phyloP scores from a whole-genome alignment of 352 stramenopile species.

The Phytophthora constricta region DNA sequence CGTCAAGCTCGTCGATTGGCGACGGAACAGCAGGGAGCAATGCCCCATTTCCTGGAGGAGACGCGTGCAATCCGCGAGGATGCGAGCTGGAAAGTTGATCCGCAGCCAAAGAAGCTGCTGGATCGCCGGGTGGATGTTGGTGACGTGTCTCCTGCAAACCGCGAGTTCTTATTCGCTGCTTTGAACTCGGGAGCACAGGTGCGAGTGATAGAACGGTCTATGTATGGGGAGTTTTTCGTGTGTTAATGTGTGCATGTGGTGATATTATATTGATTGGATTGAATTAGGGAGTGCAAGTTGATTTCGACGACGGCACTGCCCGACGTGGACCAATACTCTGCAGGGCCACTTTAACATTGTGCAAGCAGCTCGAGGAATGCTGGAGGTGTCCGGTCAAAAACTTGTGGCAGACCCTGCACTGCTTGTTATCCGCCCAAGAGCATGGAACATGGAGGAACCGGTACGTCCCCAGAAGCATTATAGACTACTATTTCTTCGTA shows the following conservation, averaged over 20 bases:
- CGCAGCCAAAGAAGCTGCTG: constrained; percentile 69
- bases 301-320: constrained; percentile 86
- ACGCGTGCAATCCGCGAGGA: constrained; percentile 76
- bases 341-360: constrained; percentile 92
- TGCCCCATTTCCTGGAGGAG: constrained; percentile 85
- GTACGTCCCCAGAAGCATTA: constrained; percentile 28
- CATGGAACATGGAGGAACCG: constrained; percentile 96
- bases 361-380: constrained; percentile 84
- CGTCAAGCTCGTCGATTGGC: constrained; percentile 58
- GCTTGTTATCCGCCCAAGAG: constrained; percentile 92
- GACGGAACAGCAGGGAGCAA: constrained; percentile 69
- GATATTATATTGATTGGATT: neutral
- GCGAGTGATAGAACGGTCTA: constrained; percentile 66
- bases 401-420: constrained; percentile 60
- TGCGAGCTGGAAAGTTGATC: constrained; percentile 60
- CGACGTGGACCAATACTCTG: constrained; percentile 94
- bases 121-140: constrained; percentile 96
- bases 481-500: neutral
- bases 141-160: constrained; percentile 86
- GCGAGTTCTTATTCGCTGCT: constrained; percentile 92
- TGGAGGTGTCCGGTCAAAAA: constrained; percentile 35
- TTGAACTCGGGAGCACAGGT: constrained; percentile 94
- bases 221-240: constrained; percentile 40
- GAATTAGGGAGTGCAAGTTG: constrained; percentile 76
- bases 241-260: too few relatives aligned